These are phyloP conservation scores for Tuber aestivum DNA, from an alignment of 495 filamentous ascomycete species.

Conservation along the genomic window DNA sequence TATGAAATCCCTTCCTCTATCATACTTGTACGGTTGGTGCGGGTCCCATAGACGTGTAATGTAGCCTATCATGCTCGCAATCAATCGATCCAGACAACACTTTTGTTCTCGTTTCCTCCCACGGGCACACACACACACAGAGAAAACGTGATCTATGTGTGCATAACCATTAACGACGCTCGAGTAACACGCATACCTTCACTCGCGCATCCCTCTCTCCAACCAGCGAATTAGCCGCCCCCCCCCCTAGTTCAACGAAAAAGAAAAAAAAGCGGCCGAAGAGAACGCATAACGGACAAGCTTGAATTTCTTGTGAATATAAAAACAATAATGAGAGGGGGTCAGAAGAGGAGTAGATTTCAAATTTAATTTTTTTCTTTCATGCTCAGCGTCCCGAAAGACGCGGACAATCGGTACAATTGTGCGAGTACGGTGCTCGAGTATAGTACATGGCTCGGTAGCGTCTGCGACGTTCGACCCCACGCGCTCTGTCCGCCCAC, in stretches of 20 bases:
- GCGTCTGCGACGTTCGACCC: constrained; percentile 21
- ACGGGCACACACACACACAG: not conserved
- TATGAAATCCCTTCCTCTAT: constrained; percentile 7
- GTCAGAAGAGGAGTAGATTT: constrained; percentile 11
- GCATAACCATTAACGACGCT: not conserved
- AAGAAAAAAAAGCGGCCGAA: not conserved
- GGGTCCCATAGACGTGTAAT: constrained; percentile 5
- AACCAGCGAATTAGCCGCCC: not conserved
- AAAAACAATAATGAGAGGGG: not conserved
- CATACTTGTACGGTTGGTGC: constrained; percentile 4
- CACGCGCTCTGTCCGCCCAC: constrained; percentile 13
- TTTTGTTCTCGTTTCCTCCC: not conserved
- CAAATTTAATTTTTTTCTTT: not conserved
- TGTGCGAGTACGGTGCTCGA: too few relatives aligned
- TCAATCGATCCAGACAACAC: constrained; percentile 9
- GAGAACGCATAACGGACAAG: not conserved
- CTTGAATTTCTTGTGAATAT: not conserved
- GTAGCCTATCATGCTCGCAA: constrained; percentile 8
- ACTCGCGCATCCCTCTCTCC: not conserved
- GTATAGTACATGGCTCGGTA: not conserved
- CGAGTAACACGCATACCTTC: not conserved
- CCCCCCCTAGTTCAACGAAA: not conserved
- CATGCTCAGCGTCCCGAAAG: constrained; percentile 10
- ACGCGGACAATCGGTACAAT: constrained; percentile 4
- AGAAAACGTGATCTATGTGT: constrained; percentile 1